These are phyloP conservation scores for Malania oleifera DNA, from an alignment of 164 flowering plant species.

Conservation along the genomic window DNA sequence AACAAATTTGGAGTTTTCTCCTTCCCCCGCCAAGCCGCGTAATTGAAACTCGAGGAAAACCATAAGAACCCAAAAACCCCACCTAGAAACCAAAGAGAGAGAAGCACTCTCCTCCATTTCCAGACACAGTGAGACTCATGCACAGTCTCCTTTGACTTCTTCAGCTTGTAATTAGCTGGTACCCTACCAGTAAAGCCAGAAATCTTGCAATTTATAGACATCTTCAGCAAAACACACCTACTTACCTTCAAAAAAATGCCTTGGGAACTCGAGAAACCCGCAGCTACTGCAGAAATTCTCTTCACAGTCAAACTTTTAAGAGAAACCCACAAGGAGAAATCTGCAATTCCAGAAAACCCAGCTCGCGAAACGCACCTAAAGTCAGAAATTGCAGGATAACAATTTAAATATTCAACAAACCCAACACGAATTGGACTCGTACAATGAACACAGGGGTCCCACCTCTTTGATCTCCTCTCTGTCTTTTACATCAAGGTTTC, in stretches of 20 bases:
- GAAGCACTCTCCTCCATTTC: conserved; percentile 36
- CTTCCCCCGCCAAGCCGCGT: conserved; percentile 15
- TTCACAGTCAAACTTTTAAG: conserved; percentile 23
- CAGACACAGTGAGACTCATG: conserved; percentile 20
- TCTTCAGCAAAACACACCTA: conserved; percentile 44
- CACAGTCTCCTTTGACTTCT: conserved; percentile 33
- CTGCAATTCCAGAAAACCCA: conserved; percentile 1
- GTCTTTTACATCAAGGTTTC: neutral
- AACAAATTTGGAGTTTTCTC: conserved; percentile 13
- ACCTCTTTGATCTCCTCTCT: conserved; percentile 2
- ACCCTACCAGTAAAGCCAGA: conserved; percentile 31
- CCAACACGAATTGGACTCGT: conserved; percentile 6
- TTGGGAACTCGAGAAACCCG: conserved; percentile 37
- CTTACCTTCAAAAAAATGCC: conserved; percentile 37
- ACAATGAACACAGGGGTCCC: conserved; percentile 17
- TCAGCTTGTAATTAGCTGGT: conserved; percentile 29
- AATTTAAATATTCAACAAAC: conserved; percentile 2
- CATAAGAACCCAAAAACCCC: conserved; percentile 24
- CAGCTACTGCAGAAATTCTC: conserved; percentile 38
- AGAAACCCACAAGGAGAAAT: conserved; percentile 10
- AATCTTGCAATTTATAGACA: conserved; percentile 51
- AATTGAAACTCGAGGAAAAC: conserved; percentile 24
- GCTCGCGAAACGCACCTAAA: conserved; percentile 6
- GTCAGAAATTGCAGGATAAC: conserved; percentile 10
- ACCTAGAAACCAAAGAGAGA: conserved; percentile 30